Base-by-base conservation (phyloP, 345 rosid species). In the Populus euphratica region DNA sequence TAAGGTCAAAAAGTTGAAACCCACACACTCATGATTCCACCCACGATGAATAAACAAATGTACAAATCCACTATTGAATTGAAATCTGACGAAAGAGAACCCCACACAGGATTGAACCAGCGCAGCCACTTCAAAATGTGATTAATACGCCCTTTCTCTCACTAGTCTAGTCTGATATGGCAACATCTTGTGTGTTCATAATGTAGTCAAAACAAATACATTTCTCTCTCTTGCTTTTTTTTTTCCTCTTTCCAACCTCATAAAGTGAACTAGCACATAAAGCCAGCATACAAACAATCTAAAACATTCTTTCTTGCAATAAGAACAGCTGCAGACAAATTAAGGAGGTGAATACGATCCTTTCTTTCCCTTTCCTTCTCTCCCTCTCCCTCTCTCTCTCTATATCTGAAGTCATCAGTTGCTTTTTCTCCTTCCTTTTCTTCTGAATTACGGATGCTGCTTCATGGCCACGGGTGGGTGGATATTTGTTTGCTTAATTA, bases 251-350 rank as follows among this genome's bases (percentile, higher is more conserved):
- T 69, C 29, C 43, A 47, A 47, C 72, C 73, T 68, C 75, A 73
- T 77, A 82, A 85, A 84, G 83, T 82, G 70, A 73, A 75, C 80
- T 79, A 79, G 76, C 88, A 69, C 90, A 85, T 83, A 84, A 86
- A 84, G 87, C 86, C 83, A 86, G 66, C 72, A 77, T 36, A 77
- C 75, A 82, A 82, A 74, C 87, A 71, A 78, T 77, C 89, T 83
- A 81, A 86, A 83, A 86, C 89, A 88, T 86, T 84, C 89, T 81
- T 83, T 88, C 87, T 81, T 78, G 81, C 87, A 73, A 85, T 74
- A 81, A 76, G 81, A 81, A 81, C 87, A 79, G 88, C 86, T 81
- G 77, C 87, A 79, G 86, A 86, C 86, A 84, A 84, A 41, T 10
- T 41, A 41, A 82, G 83, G 83, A 83, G 87, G 78, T 80, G 86